Conservation (phyloP, 202 grass and related monocot species). For the Zoysia matrella region DNA sequence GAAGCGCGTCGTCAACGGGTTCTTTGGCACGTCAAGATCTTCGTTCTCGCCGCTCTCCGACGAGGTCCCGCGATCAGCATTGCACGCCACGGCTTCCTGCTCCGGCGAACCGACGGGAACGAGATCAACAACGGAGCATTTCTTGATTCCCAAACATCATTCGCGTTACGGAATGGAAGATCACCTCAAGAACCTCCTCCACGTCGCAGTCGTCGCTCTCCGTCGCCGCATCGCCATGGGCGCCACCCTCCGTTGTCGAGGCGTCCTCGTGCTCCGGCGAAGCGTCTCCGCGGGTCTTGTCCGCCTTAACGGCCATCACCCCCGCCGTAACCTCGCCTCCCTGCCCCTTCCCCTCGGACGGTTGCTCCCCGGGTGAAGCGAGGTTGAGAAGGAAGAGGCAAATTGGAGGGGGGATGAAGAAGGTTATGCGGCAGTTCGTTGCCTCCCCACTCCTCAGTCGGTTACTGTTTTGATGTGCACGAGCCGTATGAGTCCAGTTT, state of each 20-base stretch:
- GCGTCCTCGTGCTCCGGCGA: neutral
- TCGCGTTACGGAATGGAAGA: neutral
- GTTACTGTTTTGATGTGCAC: neutral
- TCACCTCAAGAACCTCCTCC: neutral
- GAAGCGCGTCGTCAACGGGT: neutral
- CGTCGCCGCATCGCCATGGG: neutral
- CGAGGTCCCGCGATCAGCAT: neutral
- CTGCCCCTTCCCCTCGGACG: neutral
- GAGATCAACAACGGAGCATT: conserved; percentile 3
- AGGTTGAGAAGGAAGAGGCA: neutral
- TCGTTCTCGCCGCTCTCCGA: neutral
- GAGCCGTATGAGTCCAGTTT: neutral
- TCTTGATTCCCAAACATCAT: neutral
- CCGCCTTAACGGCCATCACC: neutral
- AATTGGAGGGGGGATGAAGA: neutral
- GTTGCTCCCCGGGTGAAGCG: neutral
- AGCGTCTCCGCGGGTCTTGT: neutral
- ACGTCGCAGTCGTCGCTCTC: neutral
- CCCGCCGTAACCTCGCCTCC: neutral
- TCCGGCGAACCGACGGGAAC: neutral
- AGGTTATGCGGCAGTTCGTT: neutral
- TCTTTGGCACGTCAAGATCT: neutral
- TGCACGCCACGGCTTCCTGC: neutral
- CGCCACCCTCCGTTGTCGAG: too few relatives aligned
- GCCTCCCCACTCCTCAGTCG: too few relatives aligned